These are phyloP conservation scores for Yamadazyma dushanensis DNA, from an alignment of 1,139 yeast species.

Conservation along the genomic window DNA sequence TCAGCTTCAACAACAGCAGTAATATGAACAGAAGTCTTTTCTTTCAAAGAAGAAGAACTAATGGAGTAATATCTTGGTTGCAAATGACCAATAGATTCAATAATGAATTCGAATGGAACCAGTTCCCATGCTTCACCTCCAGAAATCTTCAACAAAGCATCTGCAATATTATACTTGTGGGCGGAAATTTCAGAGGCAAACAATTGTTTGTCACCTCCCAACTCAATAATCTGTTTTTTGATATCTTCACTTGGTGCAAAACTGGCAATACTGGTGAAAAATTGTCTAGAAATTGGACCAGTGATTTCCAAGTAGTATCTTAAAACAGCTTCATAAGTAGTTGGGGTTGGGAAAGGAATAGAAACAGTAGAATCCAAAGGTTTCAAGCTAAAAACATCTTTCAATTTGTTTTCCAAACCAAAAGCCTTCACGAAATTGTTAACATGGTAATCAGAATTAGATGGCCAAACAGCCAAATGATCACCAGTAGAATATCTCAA, in stretches of 20 bases:
- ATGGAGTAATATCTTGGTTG: constrained; percentile 97
- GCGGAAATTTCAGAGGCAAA: constrained; percentile 67
- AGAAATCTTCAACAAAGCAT: constrained; percentile 65
- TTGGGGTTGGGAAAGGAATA: constrained; percentile 85
- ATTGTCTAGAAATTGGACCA: constrained; percentile 92
- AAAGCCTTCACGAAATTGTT: constrained; percentile 62
- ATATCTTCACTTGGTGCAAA: constrained; percentile 75
- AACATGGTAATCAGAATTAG: constrained; percentile 78
- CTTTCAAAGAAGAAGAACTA: constrained; percentile 82
- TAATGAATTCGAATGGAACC: constrained; percentile 82
- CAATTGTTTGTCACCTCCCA: constrained; percentile 67
- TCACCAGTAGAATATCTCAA: constrained; percentile 92
- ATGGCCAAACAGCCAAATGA: constrained; percentile 93
- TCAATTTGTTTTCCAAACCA: constrained; percentile 54
- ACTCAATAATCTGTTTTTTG: constrained; percentile 49
- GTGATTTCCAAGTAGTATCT: constrained; percentile 89
- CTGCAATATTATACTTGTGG: constrained; percentile 71
- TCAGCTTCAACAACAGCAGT: constrained; percentile 93
- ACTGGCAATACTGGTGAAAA: constrained; percentile 70
- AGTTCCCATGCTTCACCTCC: constrained; percentile 63
- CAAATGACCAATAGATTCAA: constrained; percentile 78
- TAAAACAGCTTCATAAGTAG: constrained; percentile 82
- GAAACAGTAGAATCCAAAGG: constrained; percentile 72
- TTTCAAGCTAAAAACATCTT: constrained; percentile 62
- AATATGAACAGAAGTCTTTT: constrained; percentile 71